phyloP scores from a whole-genome alignment of 2,329 filamentous ascomycete genomes.

The Diaporthe caulivora region DNA sequence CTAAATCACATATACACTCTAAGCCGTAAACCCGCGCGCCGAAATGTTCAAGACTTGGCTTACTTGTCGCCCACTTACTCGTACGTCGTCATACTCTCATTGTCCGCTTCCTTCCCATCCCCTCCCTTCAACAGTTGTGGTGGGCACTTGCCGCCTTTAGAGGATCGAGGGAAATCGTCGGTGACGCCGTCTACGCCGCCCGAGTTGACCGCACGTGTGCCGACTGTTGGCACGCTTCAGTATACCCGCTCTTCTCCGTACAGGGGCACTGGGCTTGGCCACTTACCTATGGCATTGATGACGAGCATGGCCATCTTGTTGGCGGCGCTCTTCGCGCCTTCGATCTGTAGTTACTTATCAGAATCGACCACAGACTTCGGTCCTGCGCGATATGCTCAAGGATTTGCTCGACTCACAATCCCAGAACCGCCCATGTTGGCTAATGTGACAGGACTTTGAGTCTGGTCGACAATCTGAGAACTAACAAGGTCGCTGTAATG shows the following conservation, averaged over 20 bases:
- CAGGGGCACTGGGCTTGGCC: background rate
- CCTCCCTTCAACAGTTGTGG: background rate
- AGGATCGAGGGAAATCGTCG: no score
- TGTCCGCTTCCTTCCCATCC: background rate
- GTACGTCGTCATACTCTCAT: background rate
- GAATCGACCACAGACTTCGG: no score
- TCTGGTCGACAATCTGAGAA: no score
- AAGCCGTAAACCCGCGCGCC: no score
- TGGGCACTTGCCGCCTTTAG: slow-evolving; percentile 2
- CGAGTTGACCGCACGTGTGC: background rate
- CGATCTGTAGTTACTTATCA: background rate
- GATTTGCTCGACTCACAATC: background rate
- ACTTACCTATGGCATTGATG: slow-evolving; percentile 4
- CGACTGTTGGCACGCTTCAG: background rate
- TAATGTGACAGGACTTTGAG: no score
- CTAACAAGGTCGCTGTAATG: no score
- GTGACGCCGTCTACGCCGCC: background rate
- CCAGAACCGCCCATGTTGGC: background rate
- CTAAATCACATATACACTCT: no score
- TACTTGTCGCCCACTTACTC: background rate
- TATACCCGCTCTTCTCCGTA: no score
- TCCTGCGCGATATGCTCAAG: background rate
- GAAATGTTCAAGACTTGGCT: no score
- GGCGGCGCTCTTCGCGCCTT: background rate
- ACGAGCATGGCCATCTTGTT: background rate